These are phyloP conservation scores for Arthrobotrys sinensis DNA, from an alignment of 2,329 filamentous ascomycete species.

Conservation along the genomic window DNA sequence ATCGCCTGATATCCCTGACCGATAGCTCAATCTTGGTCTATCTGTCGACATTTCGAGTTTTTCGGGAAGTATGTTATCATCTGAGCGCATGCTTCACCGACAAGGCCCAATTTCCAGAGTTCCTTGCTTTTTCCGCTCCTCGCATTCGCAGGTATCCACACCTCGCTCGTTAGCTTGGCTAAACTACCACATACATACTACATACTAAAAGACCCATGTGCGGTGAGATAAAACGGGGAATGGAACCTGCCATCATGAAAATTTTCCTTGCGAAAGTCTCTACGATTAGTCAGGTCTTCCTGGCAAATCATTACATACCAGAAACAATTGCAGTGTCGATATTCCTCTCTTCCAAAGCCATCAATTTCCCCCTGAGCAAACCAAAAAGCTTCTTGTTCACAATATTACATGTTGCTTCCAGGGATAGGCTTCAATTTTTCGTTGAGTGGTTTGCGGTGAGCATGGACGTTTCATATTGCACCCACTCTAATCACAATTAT, in stretches of 20 bases:
- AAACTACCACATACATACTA: conserved; percentile 22
- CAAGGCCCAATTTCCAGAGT: conserved; percentile 51
- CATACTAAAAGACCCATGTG: conserved; percentile 17
- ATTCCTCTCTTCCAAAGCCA: conserved; percentile 23
- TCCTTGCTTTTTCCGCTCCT: conserved; percentile 51
- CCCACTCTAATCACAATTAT: conserved; percentile 45
- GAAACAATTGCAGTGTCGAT: conserved; percentile 10
- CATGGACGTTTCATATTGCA: conserved; percentile 56
- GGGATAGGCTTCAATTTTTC: conserved; percentile 40
- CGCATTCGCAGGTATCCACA: conserved; percentile 52
- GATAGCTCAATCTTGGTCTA: conserved; percentile 21
- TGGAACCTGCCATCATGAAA: conserved; percentile 50
- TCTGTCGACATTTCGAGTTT: conserved; percentile 46
- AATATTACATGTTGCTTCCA: conserved; percentile 25
- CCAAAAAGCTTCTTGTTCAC: conserved; percentile 25
- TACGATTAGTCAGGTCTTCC: conserved; percentile 48
- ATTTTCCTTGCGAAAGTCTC: conserved; percentile 54
- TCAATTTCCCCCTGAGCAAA: conserved; percentile 56
- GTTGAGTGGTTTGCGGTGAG: conserved; percentile 52
- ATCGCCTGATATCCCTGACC: conserved; percentile 23
- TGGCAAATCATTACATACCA: conserved; percentile 22
- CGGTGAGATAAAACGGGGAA: conserved; percentile 57
- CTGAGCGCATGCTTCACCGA: conserved; percentile 59
- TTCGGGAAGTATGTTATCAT: conserved; percentile 60
- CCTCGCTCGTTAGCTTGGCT: conserved; percentile 60